phyloP scores from a whole-genome alignment of 306 rosid species.

The Lablab purpureus region DNA sequence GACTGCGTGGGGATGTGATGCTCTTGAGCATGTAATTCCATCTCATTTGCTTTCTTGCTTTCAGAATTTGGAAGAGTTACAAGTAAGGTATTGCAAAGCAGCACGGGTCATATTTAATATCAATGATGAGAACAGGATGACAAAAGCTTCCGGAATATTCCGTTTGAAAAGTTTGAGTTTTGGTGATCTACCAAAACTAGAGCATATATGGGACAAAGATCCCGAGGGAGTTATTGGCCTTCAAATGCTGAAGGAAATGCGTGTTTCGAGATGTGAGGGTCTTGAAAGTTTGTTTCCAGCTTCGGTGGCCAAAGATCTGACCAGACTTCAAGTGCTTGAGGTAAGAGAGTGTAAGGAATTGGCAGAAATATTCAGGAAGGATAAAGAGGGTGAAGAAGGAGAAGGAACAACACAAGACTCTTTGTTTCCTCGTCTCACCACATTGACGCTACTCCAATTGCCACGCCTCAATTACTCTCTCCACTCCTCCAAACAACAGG shows the following conservation, averaged over 20 bases:
- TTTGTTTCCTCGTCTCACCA: neutral
- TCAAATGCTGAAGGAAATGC: neutral
- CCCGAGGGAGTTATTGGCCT: constrained; percentile 9
- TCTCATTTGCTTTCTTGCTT: constrained; percentile 36
- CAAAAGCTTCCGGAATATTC: neutral
- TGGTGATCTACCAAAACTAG: neutral
- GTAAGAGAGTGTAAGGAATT: neutral
- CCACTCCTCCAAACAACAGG: neutral
- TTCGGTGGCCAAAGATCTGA: neutral
- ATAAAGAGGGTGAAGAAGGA: neutral
- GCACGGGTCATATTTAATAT: constrained; percentile 35
- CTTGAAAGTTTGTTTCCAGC: constrained; percentile 13
- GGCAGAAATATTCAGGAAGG: constrained; percentile 5
- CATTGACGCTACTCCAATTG: neutral
- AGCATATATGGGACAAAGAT: constrained; percentile 38
- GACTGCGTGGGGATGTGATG: accelerated
- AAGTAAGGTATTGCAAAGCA: neutral
- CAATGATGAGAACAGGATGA: neutral
- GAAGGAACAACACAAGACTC: neutral
- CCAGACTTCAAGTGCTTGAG: neutral
- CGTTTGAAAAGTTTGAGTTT: constrained; percentile 27
- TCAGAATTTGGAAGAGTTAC: constrained; percentile 23
- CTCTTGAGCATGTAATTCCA: constrained; percentile 34
- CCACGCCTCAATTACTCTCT: neutral
- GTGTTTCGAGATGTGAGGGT: accelerated